Conservation (phyloP, 2,329 filamentous ascomycete species). For the Chaetomium globosum region DNA sequence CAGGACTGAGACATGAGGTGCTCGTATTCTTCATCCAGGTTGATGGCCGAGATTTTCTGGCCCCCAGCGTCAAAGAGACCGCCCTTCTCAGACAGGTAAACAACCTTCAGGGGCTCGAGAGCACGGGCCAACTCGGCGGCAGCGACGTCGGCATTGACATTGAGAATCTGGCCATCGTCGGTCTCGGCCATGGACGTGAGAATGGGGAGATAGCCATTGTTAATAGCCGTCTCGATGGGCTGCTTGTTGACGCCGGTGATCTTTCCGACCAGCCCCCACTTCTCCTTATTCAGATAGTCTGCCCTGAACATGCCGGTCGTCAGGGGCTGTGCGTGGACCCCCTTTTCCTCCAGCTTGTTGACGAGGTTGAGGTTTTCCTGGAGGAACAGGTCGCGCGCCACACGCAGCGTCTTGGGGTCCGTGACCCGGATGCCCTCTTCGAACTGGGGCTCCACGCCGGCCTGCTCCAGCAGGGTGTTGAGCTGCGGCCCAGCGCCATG, state of each 20-base stretch:
- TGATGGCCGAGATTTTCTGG: conserved; percentile 95
- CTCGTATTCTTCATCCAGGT: conserved; percentile 94
- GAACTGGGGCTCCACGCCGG: conserved; percentile 91
- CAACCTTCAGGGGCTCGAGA: conserved; percentile 92
- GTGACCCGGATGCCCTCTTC: conserved; percentile 96
- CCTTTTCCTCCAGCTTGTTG: conserved; percentile 84
- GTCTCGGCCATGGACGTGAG: conserved; percentile 96
- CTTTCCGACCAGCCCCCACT: conserved; percentile 94
- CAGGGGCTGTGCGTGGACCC: conserved; percentile 85
- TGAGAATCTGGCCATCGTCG: conserved; percentile 85
- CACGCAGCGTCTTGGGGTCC: conserved; percentile 88
- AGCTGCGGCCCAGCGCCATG: conserved; percentile 95
- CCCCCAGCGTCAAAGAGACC: conserved; percentile 91
- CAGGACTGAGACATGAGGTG: conserved; percentile 90
- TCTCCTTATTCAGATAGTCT: conserved; percentile 94
- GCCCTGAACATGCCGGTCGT: conserved; percentile 88
- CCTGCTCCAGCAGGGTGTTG: conserved; percentile 85
- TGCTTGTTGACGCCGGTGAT: conserved; percentile 89
- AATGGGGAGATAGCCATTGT: conserved; percentile 87
- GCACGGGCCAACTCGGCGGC: conserved; percentile 88
- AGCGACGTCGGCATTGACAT: conserved; percentile 97
- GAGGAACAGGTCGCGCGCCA: conserved; percentile 90
- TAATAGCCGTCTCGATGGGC: conserved; percentile 88
- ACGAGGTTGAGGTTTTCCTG: conserved; percentile 94
- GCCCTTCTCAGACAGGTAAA: conserved; percentile 98